Conservation (phyloP, 2,329 filamentous ascomycete genomes). For the Orbilia javanica region DNA sequence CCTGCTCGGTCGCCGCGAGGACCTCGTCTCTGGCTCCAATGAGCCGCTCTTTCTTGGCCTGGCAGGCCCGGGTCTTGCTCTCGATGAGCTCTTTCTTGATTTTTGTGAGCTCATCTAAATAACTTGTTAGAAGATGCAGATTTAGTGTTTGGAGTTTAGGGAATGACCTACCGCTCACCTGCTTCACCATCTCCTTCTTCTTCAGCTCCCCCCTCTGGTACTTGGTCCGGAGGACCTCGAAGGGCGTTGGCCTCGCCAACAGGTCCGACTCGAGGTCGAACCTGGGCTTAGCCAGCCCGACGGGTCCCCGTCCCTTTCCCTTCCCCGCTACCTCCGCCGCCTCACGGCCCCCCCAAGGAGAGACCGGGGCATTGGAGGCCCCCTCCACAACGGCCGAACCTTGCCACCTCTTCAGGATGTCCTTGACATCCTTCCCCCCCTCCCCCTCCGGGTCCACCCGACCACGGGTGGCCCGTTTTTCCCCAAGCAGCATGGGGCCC, state of each 20-base stretch:
- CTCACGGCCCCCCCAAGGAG: slow-evolving; percentile 4
- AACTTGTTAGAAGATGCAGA: neutral
- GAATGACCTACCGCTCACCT: slow-evolving; percentile 12
- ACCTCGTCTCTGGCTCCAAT: neutral
- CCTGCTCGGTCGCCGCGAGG: neutral
- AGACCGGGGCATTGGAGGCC: slow-evolving; percentile 8
- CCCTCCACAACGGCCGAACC: slow-evolving; percentile 26
- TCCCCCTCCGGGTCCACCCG: neutral
- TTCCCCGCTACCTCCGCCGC: neutral
- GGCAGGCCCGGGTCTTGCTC: neutral
- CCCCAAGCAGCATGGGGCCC: neutral
- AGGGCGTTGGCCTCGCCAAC: neutral
- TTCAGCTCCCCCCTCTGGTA: slow-evolving; percentile 6
- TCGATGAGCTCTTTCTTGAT: neutral
- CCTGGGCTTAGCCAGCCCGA: slow-evolving; percentile 15
- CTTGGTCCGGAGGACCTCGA: neutral
- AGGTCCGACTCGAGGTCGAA: slow-evolving; percentile 8
- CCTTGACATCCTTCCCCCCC: slow-evolving; percentile 18
- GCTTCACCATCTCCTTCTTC: slow-evolving; percentile 28
- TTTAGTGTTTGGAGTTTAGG: neutral
- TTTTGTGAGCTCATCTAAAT: slow-evolving; percentile 2
- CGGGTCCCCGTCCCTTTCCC: neutral
- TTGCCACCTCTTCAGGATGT: slow-evolving; percentile 28
- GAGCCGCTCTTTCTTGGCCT: slow-evolving; percentile 22
- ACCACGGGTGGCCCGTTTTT: neutral